Percentiles rank a stretch among this genome's conserved stretches.
phyloP scores from a whole-genome alignment of 768 basidiomycete genomes.

The Leccinum aurantiacum region DNA sequence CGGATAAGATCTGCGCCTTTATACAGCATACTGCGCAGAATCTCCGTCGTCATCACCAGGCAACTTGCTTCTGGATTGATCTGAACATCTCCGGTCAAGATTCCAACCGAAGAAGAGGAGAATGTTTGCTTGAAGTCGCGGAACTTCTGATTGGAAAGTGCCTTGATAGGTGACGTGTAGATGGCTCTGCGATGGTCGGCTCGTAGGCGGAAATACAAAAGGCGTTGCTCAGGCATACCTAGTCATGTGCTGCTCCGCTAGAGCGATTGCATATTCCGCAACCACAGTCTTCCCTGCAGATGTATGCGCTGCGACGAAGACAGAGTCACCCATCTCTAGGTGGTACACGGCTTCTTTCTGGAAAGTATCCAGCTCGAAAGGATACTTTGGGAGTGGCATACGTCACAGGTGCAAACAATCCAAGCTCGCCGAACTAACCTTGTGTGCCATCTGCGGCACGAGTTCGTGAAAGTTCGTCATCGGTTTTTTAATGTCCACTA shows the following conservation, averaged over 20 bases:
- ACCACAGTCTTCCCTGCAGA: conserved; percentile 99
- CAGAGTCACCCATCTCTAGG: conserved; percentile 94
- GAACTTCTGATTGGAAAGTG: conserved; percentile 98
- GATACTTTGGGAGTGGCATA: conserved; percentile 62
- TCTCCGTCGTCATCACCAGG: conserved; percentile 98
- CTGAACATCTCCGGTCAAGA: conserved; percentile 97
- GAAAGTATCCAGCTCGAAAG: conserved; percentile 98
- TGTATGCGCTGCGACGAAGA: conserved; percentile 99
- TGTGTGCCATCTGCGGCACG: conserved; percentile 95
- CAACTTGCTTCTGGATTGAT: conserved; percentile 98
- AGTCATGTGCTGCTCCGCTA: conserved; percentile 99
- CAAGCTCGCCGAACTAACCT: conserved; percentile 46
- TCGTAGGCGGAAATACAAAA: conserved; percentile 15
- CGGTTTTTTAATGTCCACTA: conserved; percentile 89
- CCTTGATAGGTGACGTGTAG: conserved; percentile 98
- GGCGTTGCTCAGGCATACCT: conserved; percentile 48
- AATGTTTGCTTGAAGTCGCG: conserved; percentile 98
- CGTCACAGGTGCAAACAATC: conserved; percentile 4
- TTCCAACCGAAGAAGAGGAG: conserved; percentile 87
- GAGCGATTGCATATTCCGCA: conserved; percentile 96
- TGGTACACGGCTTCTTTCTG: conserved; percentile 99
- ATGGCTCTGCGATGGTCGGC: conserved; percentile 65
- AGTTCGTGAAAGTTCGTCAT: conserved; percentile 88
- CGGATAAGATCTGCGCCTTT: conserved; percentile 98
- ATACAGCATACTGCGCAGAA: conserved; percentile 96